Percentiles rank a stretch among this genome's conserved stretches.
Conservation (phyloP, 2,329 filamentous ascomycete species). For the Bipolaris bicolor region DNA sequence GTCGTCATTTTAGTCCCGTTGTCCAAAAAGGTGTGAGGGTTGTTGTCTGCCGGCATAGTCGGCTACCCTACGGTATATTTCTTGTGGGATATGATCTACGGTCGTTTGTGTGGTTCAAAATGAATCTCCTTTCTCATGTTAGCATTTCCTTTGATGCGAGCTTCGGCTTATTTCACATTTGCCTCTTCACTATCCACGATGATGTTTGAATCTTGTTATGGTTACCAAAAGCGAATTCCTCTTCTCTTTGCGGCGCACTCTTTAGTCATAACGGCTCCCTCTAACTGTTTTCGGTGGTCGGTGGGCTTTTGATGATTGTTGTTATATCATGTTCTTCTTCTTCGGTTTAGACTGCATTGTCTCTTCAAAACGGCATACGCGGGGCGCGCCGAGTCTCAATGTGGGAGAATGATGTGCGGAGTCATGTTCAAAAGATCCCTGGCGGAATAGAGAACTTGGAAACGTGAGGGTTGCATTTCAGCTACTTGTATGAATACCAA, state of each 20-base stretch:
- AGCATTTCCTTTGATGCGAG: constrained; percentile 20
- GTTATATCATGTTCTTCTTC: background rate
- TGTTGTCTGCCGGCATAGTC: constrained; percentile 28
- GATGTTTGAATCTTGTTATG: constrained; percentile 29
- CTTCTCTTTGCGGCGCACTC: constrained; percentile 7
- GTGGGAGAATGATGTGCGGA: background rate
- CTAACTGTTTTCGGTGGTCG: background rate
- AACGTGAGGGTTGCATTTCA: background rate
- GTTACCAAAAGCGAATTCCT: constrained; percentile 21
- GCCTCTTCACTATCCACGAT: constrained; percentile 32
- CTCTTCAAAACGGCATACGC: constrained; percentile 1
- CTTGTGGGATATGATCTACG: constrained; percentile 33
- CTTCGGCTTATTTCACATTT: constrained; percentile 18
- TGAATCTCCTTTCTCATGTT: constrained; percentile 35
- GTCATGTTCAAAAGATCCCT: background rate
- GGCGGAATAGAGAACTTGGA: background rate
- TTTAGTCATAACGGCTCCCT: constrained; percentile 1
- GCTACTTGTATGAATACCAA: background rate
- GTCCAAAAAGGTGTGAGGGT: constrained; percentile 34
- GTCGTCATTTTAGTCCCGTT: constrained; percentile 34
- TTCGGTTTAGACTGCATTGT: background rate
- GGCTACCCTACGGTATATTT: constrained; percentile 36
- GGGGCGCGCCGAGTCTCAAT: background rate
- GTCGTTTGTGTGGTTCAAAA: constrained; percentile 27
- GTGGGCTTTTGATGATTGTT: constrained; percentile 3